These are phyloP conservation scores for Chlorella sp. DNA, from an alignment of 139 green algal genomes.

Conservation along the genomic window DNA sequence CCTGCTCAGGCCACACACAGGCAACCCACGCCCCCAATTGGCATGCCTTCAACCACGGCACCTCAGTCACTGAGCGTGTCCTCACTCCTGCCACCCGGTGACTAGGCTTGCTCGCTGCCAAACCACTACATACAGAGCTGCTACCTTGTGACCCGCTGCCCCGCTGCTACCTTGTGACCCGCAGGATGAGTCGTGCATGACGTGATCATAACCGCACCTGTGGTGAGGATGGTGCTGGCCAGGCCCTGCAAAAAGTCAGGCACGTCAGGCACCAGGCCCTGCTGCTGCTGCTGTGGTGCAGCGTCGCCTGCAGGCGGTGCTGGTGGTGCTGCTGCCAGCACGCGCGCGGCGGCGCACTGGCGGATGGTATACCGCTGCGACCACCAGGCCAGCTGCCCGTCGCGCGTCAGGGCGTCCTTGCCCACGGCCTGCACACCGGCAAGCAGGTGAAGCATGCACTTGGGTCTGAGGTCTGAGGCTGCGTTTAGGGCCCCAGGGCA, in stretches of 20 bases:
- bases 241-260: conserved; percentile 57
- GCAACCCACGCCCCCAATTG: not conserved
- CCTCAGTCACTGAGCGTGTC: no score
- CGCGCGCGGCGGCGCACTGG: not conserved
- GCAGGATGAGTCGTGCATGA: no score
- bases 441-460: no score
- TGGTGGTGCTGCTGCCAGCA: not conserved
- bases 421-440: conserved; percentile 7
- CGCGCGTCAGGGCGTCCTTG: conserved; percentile 21
- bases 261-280: conserved; percentile 45
- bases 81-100: no score
- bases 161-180: no score
- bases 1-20: conserved; percentile 34
- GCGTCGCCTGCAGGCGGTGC: no score
- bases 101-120: no score
- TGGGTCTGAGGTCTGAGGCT: no score
- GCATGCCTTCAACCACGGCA: not conserved
- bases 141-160: no score
- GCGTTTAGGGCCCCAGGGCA: no score
- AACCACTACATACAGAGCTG: no score
- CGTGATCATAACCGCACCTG: no score
- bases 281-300: not conserved
- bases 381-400: conserved; percentile 67
- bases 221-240: conserved; percentile 49
- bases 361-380: conserved; percentile 64